Base-by-base conservation (phyloP, 1,284 basidiomycete genomes). In the Rhizoctonia solani region DNA sequence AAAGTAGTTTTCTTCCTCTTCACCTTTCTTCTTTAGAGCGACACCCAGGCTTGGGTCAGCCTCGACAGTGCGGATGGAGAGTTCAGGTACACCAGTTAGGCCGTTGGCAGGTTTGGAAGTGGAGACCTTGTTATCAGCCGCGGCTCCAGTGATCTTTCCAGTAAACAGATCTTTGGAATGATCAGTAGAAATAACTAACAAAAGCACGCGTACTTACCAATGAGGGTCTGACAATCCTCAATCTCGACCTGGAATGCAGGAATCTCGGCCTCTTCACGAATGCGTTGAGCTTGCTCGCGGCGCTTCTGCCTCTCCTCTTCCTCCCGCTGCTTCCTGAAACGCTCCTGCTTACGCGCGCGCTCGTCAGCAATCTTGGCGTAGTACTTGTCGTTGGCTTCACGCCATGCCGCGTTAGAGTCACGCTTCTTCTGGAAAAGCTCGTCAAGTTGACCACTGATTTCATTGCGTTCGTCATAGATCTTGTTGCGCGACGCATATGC, bases 161-260 rank as follows among this genome's bases (percentile, higher is more conserved):
- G 85, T 87, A 79, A 99, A 91, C 78, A 86, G 90, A 76, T 94
- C 91, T 63, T 23, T 13, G 3, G 34, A 39, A 30, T 30, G 25
- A 53, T 30, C 0, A 41, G 4, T 13, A 39, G 14, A 41, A 29
- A 16, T 27, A 32, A 13, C 30, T 23, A 5, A 25, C 16, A 27
- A 27, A 27, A 9, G 46, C 1, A 11, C 46, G 39, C 4, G 30
- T 53, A 34, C 58, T 34, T 29, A 63, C 59, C 59, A 77, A 99
- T 92, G 70, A 97, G 85, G 5, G 91, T 95, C 74, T 93, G 89
- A 80, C 95, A 98, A 78, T 99, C 97, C 80, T 99, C 95, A 73
- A 99, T 95, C 78, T 98, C 88, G 69, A 88, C 83, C 74, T 94
- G 91, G 82, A 87, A 99, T 0, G 97, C 97, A 42, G 97, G 95